Base-by-base conservation (phyloP, 73 alveolate genomes). In the Paramecium biaurelia region DNA sequence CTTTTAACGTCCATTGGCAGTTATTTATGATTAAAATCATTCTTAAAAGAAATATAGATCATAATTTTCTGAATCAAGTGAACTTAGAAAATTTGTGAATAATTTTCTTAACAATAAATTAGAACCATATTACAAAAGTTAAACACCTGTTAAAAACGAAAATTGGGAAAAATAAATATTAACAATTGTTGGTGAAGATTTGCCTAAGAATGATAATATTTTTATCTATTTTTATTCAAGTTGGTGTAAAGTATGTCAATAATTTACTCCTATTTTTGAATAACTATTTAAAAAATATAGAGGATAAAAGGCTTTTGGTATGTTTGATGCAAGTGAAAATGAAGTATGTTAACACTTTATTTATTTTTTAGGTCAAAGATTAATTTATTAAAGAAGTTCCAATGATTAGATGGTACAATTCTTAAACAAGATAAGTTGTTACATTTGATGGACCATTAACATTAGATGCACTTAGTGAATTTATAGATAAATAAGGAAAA, bases 251-350 rank as follows among this genome's bases (percentile, higher is more conserved):
- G 70, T 20, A 2, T 79, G 56, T 6, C 23, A 79, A 79, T 12
- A 79, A 34, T 20, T 23, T 47, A 79, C 32, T 42, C 45, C 42
- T 18, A 11, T 42, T 30, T 42, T 79, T 79, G 90, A 79, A 26
- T 15, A 79, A 79, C 14, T 79, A 79, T 38, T 45, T 79, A 43
- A 63, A 7, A 41, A 47, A 79, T 79, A 79, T 79, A 79, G 74
- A 79, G 90, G 90, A 10, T 42, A 79, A 79, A 79, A 45, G 18
- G 90, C 90, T n/a, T 79, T 79, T 79, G 90, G 90, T 21, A 79
- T n/a, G 56, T 43, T 79, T 79, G 56, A 79, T 79, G 74, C 74
- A 1, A 23, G 35, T 30, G 90, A 79, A 41, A 79, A 79, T 14
- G 90, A 79, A 43, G 72, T 79, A 79, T 2, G 20, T 42, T 20